Evolutionary conservation across 2,329 filamentous ascomycete genomes (phyloP).

Genomic region (Grosmannia penicillata): DNA sequence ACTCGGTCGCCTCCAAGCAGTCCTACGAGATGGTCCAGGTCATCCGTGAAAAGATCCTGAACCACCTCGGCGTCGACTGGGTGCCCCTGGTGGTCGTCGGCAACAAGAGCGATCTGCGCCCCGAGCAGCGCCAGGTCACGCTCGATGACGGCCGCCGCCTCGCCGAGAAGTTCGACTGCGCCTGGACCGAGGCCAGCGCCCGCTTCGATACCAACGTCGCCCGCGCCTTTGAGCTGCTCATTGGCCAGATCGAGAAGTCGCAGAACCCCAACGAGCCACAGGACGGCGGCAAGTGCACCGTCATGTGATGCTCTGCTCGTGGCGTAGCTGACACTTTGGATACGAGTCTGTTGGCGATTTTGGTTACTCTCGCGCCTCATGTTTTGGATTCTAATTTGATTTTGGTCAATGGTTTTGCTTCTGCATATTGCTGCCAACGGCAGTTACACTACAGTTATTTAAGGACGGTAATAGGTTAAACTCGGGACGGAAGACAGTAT

Average conservation of each 20-base stretch:
- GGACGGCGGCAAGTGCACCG: constrained; percentile 61
- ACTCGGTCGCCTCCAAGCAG: constrained; percentile 86
- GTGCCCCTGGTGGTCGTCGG: constrained; percentile 90
- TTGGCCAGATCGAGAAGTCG: constrained; percentile 86
- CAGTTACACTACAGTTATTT: too few species aligned
- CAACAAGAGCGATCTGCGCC: constrained; percentile 89
- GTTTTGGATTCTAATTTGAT: too few species aligned
- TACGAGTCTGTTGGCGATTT: too few species aligned
- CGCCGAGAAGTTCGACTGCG: constrained; percentile 76
- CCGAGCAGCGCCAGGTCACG: constrained; percentile 84
- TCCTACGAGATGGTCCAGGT: constrained; percentile 97
- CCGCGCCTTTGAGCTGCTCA: constrained; percentile 86
- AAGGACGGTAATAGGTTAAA: too few species aligned
- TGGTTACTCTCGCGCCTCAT: not conserved
- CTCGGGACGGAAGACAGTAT: too few species aligned
- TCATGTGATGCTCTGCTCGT: too few species aligned
- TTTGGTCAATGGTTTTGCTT: too few species aligned
- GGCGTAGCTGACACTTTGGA: too few species aligned
- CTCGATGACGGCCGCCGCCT: constrained; percentile 74
- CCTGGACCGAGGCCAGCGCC: constrained; percentile 88
- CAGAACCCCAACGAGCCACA: constrained; percentile 79
- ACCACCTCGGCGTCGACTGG: constrained; percentile 85
- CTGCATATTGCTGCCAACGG: too few species aligned
- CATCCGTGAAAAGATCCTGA: constrained; percentile 92
- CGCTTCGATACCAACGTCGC: constrained; percentile 87